phyloP scores from a whole-genome alignment of 129 eudicot genomes.

The Mikania micrantha region DNA sequence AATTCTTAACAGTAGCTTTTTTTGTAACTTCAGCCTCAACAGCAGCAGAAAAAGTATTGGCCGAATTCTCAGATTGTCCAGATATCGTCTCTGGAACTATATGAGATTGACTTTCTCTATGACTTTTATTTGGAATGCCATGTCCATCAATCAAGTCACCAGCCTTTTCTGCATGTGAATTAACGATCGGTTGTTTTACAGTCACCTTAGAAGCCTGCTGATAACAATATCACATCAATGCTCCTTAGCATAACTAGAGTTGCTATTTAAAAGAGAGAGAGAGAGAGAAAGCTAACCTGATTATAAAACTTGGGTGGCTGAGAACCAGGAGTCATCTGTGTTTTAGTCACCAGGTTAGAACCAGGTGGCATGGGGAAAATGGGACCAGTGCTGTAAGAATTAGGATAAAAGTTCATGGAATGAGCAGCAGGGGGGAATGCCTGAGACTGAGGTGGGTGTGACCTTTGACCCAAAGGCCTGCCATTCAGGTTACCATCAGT shows the following conservation, averaged over 20 bases:
- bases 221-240: constrained; percentile 12
- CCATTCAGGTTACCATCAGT: neutral
- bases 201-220: constrained; percentile 41
- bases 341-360: constrained; percentile 35
- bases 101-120: constrained; percentile 25
- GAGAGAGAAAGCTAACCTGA: constrained; percentile 29
- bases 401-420: constrained; percentile 36
- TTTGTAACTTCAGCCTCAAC: constrained; percentile 26
- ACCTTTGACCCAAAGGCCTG: constrained; percentile 37
- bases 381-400: constrained; percentile 32
- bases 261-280: neutral
- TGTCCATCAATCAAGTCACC: constrained; percentile 31
- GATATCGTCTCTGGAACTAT: constrained; percentile 28
- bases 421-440: constrained; percentile 38
- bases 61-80: constrained; percentile 1
- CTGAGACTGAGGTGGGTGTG: constrained; percentile 51
- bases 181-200: constrained; percentile 41
- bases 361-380: constrained; percentile 24
- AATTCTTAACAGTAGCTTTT: constrained; percentile 6
- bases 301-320: constrained; percentile 51
- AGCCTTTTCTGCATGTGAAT: constrained; percentile 43
- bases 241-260: constrained; percentile 2
- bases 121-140: constrained; percentile 21
- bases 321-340: constrained; percentile 39
- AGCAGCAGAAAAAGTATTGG: constrained; percentile 12